These are phyloP conservation scores for Calonectria pteridis DNA, from an alignment of 2,329 filamentous ascomycete species.

Conservation along the genomic window DNA sequence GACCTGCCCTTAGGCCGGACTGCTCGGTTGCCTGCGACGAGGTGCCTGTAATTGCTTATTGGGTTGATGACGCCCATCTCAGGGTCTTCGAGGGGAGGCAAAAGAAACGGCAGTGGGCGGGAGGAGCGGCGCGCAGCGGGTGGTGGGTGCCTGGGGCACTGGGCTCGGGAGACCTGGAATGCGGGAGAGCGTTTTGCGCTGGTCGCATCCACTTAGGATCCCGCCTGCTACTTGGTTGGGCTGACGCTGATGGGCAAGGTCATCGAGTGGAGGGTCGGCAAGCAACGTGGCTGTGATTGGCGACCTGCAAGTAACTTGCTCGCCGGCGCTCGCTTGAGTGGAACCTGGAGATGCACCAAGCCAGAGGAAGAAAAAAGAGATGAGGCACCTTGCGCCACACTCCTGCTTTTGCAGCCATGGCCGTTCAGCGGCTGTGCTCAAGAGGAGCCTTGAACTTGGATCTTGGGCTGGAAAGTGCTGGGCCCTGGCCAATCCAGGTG, in stretches of 20 bases:
- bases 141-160: conserved; percentile 29
- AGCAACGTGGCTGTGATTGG: conserved; percentile 31
- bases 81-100: conserved; percentile 23
- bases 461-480: not conserved
- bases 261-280: conserved; percentile 9
- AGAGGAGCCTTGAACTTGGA: not conserved
- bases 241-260: conserved; percentile 8
- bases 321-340: conserved; percentile 5
- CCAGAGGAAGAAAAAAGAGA: conserved; percentile 10
- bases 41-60: not conserved
- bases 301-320: conserved; percentile 23
- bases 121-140: conserved; percentile 45
- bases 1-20: conserved; percentile 25
- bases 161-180: conserved; percentile 5
- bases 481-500: conserved; percentile 16
- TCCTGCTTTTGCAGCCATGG: not conserved
- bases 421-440: conserved; percentile 20
- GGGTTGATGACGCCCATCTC: not conserved
- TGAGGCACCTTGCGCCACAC: conserved; percentile 23
- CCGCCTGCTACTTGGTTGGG: not conserved
- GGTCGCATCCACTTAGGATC: not conserved
- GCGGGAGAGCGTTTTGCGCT: not conserved
- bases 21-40: not conserved
- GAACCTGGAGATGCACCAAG: conserved; percentile 7
- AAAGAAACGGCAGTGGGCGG: conserved; percentile 30